phyloP scores from a whole-genome alignment of 768 basidiomycete genomes.

The Lentinula boryana region DNA sequence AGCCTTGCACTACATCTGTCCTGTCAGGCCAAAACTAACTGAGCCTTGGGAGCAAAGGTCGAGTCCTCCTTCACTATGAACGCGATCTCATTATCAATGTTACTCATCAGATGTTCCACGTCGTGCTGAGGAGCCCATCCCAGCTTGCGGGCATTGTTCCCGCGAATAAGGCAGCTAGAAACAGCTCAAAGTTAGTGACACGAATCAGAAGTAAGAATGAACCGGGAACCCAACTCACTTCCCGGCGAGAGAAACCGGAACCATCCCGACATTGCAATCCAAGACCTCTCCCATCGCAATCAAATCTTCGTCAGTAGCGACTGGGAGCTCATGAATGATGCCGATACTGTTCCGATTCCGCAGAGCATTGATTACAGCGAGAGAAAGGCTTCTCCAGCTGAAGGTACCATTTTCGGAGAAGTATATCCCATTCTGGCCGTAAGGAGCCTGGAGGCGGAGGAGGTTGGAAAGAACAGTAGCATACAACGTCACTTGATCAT shows the following conservation, averaged over 20 bases:
- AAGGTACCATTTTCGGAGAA: slow-evolving; percentile 11
- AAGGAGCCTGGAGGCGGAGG: slow-evolving; percentile 3
- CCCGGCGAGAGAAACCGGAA: slow-evolving; percentile 8
- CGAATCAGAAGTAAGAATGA: not conserved
- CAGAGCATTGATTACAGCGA: slow-evolving; percentile 3
- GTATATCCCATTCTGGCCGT: slow-evolving; percentile 8
- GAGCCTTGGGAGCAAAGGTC: not conserved
- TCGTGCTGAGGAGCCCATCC: slow-evolving; percentile 10
- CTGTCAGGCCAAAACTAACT: not conserved
- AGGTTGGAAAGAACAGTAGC: not conserved
- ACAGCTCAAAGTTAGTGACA: not conserved
- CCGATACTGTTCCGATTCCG: not conserved
- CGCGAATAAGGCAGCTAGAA: slow-evolving; percentile 2
- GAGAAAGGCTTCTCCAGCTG: slow-evolving; percentile 9
- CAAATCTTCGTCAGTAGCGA: slow-evolving; percentile 6
- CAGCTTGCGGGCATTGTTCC: slow-evolving; percentile 5
- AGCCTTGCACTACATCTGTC: not conserved
- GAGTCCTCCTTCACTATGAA: slow-evolving; percentile 8
- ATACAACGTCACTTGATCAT: not conserved
- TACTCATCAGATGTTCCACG: slow-evolving; percentile 6
- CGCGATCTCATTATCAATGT: slow-evolving; percentile 4
- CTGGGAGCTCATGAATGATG: not conserved
- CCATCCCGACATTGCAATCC: not conserved
- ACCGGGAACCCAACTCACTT: not conserved
- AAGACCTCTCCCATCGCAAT: slow-evolving; percentile 4